Conservation (phyloP, 1,284 basidiomycete species). For the Pseudozyma sp. region DNA sequence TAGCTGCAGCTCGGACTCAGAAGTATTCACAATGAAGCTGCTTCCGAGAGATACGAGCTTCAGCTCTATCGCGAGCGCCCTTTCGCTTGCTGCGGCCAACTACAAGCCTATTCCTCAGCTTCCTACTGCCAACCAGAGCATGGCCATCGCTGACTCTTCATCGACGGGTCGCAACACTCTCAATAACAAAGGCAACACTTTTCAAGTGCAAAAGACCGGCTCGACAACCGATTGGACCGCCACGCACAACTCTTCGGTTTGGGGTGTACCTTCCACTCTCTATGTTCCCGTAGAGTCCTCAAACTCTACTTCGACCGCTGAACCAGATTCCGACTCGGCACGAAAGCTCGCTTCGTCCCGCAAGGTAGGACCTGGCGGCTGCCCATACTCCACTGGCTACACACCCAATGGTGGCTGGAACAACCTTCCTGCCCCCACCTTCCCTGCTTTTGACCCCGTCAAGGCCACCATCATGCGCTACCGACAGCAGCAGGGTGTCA, state of each 20-base stretch:
- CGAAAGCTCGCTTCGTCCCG: slow-evolving; percentile 36
- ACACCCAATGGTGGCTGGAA: slow-evolving; percentile 58
- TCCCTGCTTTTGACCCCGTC: slow-evolving; percentile 60
- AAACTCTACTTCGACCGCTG: slow-evolving; percentile 13
- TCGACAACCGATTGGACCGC: slow-evolving; percentile 30
- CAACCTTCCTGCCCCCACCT: slow-evolving; percentile 51
- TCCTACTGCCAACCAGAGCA: slow-evolving; percentile 28
- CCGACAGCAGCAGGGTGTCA: slow-evolving; percentile 63
- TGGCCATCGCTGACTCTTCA: slow-evolving; percentile 2
- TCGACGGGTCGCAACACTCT: slow-evolving; percentile 20
- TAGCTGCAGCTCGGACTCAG: not conserved
- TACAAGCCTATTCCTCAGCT: slow-evolving; percentile 67
- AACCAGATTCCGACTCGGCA: slow-evolving; percentile 6
- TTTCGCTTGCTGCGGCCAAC: slow-evolving; percentile 65
- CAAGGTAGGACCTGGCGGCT: slow-evolving; percentile 60
- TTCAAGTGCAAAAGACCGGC: slow-evolving; percentile 41
- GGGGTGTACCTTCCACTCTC: slow-evolving; percentile 59
- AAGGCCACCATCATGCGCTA: slow-evolving; percentile 65
- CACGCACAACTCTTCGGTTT: slow-evolving; percentile 40
- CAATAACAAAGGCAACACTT: slow-evolving; percentile 29
- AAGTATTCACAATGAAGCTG: slow-evolving; percentile 38
- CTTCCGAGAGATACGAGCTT: slow-evolving; percentile 44
- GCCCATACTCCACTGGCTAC: slow-evolving; percentile 57
- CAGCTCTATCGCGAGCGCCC: slow-evolving; percentile 53
- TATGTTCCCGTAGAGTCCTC: slow-evolving; percentile 44